phyloP scores from a whole-genome alignment of 345 rosid genomes.

The Jatropha curcas region DNA sequence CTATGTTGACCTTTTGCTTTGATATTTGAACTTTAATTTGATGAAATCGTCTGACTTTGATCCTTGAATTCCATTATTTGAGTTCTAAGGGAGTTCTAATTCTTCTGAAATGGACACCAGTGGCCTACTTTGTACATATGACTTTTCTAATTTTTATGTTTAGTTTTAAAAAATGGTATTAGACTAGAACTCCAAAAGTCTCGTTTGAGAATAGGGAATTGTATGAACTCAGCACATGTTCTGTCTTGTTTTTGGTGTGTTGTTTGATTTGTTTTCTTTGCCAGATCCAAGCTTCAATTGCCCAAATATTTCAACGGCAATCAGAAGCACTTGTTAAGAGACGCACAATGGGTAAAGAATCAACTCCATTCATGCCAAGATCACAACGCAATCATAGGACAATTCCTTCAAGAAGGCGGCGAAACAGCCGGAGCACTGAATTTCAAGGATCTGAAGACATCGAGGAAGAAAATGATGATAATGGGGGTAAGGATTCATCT shows the following conservation, averaged over 20 bases:
- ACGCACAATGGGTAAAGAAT: constrained; percentile 59
- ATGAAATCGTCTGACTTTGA: not conserved
- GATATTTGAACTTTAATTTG: constrained; percentile 6
- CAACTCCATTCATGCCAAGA: constrained; percentile 40
- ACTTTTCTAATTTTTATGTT: not conserved
- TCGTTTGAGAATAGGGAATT: not conserved
- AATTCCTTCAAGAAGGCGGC: constrained; percentile 54
- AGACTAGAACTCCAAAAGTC: not conserved
- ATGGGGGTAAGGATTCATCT: constrained; percentile 67
- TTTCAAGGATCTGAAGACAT: constrained; percentile 63
- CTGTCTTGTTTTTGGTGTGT: constrained; percentile 2
- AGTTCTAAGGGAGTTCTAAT: not conserved
- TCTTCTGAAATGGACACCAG: not conserved
- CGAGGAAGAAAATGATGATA: constrained; percentile 68
- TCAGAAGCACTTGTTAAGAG: constrained; percentile 73
- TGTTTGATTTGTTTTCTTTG: constrained; percentile 27
- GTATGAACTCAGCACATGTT: constrained; percentile 1
- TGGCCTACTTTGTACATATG: not conserved
- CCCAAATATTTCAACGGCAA: constrained; percentile 74
- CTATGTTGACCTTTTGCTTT: not conserved
- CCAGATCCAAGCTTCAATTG: constrained; percentile 94
- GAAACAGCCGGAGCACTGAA: constrained; percentile 55
- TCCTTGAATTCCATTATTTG: not conserved
- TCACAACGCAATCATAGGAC: constrained; percentile 51
- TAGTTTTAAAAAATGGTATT: not conserved